Conservation (phyloP, 805 yeast genomes). For the Saccharomycopsis malanga region DNA sequence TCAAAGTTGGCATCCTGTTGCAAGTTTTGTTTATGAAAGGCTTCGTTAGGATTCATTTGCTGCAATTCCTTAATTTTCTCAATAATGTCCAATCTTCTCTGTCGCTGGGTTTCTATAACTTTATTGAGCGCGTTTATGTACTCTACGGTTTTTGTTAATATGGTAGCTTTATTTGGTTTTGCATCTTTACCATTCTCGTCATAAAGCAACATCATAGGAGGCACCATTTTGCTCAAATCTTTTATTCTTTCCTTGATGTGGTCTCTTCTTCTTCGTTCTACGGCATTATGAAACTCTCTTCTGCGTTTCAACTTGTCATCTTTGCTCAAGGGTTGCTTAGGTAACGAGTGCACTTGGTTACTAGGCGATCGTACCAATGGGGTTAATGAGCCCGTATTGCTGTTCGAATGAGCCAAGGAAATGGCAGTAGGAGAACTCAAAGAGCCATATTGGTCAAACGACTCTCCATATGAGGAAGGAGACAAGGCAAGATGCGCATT, state of each 20-base stretch:
- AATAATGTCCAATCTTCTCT: constrained; percentile 36
- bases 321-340: constrained; percentile 35
- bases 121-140: constrained; percentile 61
- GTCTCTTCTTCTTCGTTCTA: constrained; percentile 87
- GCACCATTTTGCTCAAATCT: constrained; percentile 74
- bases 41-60: not conserved
- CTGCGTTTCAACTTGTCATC: constrained; percentile 73
- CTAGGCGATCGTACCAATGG: constrained; percentile 16
- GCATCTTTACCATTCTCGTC: constrained; percentile 49
- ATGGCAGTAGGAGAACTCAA: constrained; percentile 17
- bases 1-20: too few species aligned
- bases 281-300: constrained; percentile 89
- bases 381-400: constrained; percentile 8
- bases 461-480: constrained; percentile 18
- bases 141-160: constrained; percentile 70
- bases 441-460: constrained; percentile 17
- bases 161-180: constrained; percentile 77
- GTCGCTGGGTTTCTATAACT: constrained; percentile 52
- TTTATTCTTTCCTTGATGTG: constrained; percentile 82
- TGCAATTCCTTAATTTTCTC: constrained; percentile 32
- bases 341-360: constrained; percentile 20
- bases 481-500: constrained; percentile 11
- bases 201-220: constrained; percentile 57
- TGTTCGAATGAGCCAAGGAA: constrained; percentile 7
- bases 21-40: too few species aligned